Conservation (phyloP, 2,329 filamentous ascomycete species). For the Incumbomyces delicatus region DNA sequence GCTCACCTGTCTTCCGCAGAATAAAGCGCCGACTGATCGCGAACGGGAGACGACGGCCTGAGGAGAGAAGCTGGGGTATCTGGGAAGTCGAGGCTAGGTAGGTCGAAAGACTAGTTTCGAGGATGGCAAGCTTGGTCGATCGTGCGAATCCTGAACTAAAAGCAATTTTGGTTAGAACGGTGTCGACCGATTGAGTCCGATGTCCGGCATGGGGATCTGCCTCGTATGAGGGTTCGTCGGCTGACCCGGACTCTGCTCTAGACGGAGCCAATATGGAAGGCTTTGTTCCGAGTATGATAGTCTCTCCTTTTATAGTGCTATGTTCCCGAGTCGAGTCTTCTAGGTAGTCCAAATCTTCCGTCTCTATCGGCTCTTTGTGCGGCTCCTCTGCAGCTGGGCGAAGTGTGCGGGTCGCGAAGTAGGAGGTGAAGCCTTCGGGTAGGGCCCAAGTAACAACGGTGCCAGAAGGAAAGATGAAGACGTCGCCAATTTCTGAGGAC, state of each 20-base stretch:
- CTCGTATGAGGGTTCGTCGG: slow-evolving; percentile 12
- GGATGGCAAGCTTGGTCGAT: slow-evolving; percentile 84
- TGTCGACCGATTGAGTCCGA: slow-evolving; percentile 38
- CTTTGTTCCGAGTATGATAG: slow-evolving; percentile 79
- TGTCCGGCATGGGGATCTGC: slow-evolving; percentile 11
- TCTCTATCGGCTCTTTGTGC: slow-evolving; percentile 63
- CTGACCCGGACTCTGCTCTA: background rate
- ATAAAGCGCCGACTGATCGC: slow-evolving; percentile 59
- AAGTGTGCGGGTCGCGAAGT: slow-evolving; percentile 61
- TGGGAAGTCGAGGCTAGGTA: slow-evolving; percentile 81
- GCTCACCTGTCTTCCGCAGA: slow-evolving; percentile 83
- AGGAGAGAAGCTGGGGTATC: slow-evolving; percentile 69
- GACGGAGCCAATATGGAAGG: slow-evolving; percentile 16
- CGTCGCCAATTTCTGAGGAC: slow-evolving; percentile 57
- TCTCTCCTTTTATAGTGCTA: slow-evolving; percentile 73
- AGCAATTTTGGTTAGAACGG: slow-evolving; percentile 82
- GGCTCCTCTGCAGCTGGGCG: slow-evolving; percentile 66
- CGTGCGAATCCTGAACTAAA: slow-evolving; percentile 90
- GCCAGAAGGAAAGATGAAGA: slow-evolving; percentile 92
- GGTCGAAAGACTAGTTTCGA: slow-evolving; percentile 69
- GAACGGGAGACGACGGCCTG: slow-evolving; percentile 53
- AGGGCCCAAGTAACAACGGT: slow-evolving; percentile 90
- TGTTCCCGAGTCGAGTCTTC: slow-evolving; percentile 63
- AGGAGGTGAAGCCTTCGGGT: slow-evolving; percentile 60
- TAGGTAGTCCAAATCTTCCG: slow-evolving; percentile 80